These are phyloP conservation scores for Meira nashicola DNA, from an alignment of 1,284 basidiomycete genomes.

Conservation along the genomic window DNA sequence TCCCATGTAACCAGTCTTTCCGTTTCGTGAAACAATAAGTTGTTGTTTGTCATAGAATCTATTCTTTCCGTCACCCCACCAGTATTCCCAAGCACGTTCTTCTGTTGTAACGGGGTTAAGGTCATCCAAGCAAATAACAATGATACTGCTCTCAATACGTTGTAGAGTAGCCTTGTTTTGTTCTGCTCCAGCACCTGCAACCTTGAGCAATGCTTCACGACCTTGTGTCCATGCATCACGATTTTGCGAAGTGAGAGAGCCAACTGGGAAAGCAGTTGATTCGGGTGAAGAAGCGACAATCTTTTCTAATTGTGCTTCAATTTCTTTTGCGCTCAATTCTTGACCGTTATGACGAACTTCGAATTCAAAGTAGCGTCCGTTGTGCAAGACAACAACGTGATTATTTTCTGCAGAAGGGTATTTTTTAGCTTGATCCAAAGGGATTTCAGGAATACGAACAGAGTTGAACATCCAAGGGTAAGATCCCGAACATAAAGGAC, in stretches of 20 bases:
- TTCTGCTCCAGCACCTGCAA: conserved; percentile 59
- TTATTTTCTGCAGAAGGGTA: conserved; percentile 73
- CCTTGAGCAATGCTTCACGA: conserved; percentile 59
- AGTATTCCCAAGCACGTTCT: conserved; percentile 65
- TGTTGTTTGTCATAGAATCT: conserved; percentile 98
- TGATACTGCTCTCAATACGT: conserved; percentile 82
- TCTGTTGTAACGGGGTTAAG: conserved; percentile 72
- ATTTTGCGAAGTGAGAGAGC: conserved; percentile 80
- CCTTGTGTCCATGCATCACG: conserved; percentile 85
- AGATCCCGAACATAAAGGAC: conserved; percentile 86
- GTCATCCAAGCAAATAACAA: conserved; percentile 82
- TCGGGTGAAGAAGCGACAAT: conserved; percentile 67
- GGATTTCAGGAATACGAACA: conserved; percentile 74
- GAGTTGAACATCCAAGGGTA: conserved; percentile 98
- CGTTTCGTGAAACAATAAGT: conserved; percentile 66
- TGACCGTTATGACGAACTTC: conserved; percentile 57
- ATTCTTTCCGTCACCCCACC: conserved; percentile 88
- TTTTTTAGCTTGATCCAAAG: conserved; percentile 76
- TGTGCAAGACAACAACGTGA: conserved; percentile 83
- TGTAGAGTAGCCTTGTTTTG: conserved; percentile 67
- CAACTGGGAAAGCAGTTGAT: conserved; percentile 63
- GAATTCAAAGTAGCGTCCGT: conserved; percentile 85
- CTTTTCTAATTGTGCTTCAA: conserved; percentile 73
- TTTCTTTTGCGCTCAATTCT: conserved; percentile 70
- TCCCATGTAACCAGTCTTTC: conserved; percentile 89